These are phyloP conservation scores for Rheum nobile DNA, from an alignment of 148 eudicot species.

Conservation along the genomic window DNA sequence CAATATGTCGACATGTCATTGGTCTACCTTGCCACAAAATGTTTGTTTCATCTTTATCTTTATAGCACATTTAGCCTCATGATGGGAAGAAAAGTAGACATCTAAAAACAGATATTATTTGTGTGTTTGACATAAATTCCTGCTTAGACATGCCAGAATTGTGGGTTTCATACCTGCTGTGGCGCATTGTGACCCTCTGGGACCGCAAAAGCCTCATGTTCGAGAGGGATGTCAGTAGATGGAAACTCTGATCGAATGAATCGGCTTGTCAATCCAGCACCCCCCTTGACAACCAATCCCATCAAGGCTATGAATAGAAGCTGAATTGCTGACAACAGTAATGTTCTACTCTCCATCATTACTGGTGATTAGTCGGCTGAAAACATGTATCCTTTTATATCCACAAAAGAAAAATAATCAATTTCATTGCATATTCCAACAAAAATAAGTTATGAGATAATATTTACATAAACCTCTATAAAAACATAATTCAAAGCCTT, in stretches of 20 bases:
- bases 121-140: background rate
- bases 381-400: background rate
- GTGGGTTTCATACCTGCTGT: conserved; percentile 57
- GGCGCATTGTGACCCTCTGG: conserved; percentile 88
- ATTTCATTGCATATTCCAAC: background rate
- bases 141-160: background rate
- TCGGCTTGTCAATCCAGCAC: conserved; percentile 63
- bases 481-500: background rate
- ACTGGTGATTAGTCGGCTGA: conserved; percentile 15
- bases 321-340: conserved; percentile 19
- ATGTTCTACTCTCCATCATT: conserved; percentile 27
- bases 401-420: background rate
- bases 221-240: conserved; percentile 76
- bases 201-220: conserved; percentile 59
- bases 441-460: background rate
- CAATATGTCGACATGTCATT: too few species aligned
- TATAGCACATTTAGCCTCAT: background rate
- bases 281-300: conserved; percentile 31
- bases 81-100: background rate
- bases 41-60: too few species aligned
- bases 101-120: background rate
- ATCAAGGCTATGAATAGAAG: conserved; percentile 34
- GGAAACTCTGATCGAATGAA: conserved; percentile 76
- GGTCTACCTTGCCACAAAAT: too few species aligned
- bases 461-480: background rate